Evolutionary conservation across 495 filamentous ascomycete species (phyloP).

Genomic region (Xylaria bambusicola): DNA sequence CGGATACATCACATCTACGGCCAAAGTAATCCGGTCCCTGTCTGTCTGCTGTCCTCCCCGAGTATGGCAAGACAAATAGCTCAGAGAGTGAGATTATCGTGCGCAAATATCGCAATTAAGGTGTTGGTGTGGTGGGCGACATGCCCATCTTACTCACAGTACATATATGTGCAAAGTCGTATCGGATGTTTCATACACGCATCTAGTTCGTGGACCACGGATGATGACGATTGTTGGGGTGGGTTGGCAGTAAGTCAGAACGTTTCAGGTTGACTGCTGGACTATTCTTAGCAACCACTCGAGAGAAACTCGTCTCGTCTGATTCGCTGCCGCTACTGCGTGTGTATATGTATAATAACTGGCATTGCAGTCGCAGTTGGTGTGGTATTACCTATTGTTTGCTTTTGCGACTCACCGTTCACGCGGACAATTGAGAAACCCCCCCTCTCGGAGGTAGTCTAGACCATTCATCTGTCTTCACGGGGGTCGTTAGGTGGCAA

Average conservation of each 20-base stretch:
- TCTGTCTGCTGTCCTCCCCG: too few species aligned
- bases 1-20: not conserved
- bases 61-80: not conserved
- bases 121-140: conserved; percentile 1
- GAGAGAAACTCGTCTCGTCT: not conserved
- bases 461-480: not conserved
- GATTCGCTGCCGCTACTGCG: not conserved
- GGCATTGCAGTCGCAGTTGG: not conserved
- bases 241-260: not conserved
- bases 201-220: conserved; percentile 6
- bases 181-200: conserved; percentile 16
- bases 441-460: too few species aligned
- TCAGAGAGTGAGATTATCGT: not conserved
- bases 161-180: too few species aligned
- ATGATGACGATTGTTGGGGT: not conserved
- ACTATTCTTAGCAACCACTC: conserved; percentile 15
- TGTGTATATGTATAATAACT: not conserved
- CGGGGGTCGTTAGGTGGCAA: not conserved
- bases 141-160: conserved; percentile 9
- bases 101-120: not conserved
- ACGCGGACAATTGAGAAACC: not conserved
- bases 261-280: conserved; percentile 12
- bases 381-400: not conserved
- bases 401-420: not conserved
- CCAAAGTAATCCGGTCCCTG: not conserved